These are phyloP conservation scores for Saccharomycopsis sp. DNA, from an alignment of 805 yeast genomes.

Conservation along the genomic window DNA sequence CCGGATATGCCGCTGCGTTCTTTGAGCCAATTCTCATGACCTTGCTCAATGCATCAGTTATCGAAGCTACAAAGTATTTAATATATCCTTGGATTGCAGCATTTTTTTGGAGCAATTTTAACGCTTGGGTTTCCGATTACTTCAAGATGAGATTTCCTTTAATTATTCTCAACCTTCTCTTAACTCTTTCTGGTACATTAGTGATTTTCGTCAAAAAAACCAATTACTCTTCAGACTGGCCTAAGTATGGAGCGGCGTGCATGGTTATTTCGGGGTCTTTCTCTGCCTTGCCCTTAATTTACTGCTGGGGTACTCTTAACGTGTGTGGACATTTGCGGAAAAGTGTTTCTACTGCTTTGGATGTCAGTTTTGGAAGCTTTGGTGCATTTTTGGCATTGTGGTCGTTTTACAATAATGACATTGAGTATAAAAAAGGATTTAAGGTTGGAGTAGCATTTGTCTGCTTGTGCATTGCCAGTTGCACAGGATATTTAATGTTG, in stretches of 20 bases:
- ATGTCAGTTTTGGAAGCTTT: constrained; percentile 63
- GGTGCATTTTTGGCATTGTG: constrained; percentile 62
- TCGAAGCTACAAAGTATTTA: not conserved
- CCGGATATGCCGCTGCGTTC: constrained; percentile 18
- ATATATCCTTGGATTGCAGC: constrained; percentile 19
- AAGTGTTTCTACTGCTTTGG: constrained; percentile 50
- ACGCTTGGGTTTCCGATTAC: constrained; percentile 33
- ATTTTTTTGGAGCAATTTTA: constrained; percentile 12
- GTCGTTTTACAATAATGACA: constrained; percentile 39
- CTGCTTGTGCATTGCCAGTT: not conserved
- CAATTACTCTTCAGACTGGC: constrained; percentile 13
- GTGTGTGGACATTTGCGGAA: constrained; percentile 49
- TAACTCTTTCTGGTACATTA: constrained; percentile 5
- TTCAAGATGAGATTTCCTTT: constrained; percentile 38
- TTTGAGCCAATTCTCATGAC: constrained; percentile 17
- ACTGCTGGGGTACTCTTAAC: constrained; percentile 46
- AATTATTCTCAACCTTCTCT: constrained; percentile 26
- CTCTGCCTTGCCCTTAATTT: constrained; percentile 56
- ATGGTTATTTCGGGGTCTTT: constrained; percentile 42
- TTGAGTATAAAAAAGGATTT: constrained; percentile 5
- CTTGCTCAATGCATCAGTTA: not conserved
- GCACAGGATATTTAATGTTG: not conserved
- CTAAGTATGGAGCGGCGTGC: constrained; percentile 11
- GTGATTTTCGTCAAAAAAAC: constrained; percentile 5
- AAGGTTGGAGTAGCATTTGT: constrained; percentile 35